Base-by-base conservation (phyloP, 2,329 filamentous ascomycete species). In the Teratosphaeria epicoccoides region DNA sequence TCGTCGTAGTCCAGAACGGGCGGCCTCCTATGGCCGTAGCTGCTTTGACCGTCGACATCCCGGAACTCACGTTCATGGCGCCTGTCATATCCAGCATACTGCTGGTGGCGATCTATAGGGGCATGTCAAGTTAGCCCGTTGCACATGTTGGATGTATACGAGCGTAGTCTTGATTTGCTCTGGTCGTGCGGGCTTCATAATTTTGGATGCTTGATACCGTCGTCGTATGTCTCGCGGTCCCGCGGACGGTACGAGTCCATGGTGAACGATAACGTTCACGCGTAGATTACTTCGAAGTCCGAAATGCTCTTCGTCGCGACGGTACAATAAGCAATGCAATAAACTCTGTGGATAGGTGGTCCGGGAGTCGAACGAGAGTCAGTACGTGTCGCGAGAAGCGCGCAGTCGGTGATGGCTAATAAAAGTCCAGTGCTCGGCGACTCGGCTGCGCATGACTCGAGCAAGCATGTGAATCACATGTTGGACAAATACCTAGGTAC, bases 171-270 rank as follows among this genome's bases (percentile, higher is more conserved):
- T 17, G 17, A 40, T 40, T 17, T 20, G 33, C 33, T 20, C 14
- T 40, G 33, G 33, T 17, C 17, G 17, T 6, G 33, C 33, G 7
- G 33, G 33, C 33, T 40, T 40, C 6, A 17, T 40, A 7, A n/a
- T 40, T 17, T 14, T 40, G 33, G 33, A 40, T 40, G 10, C n/a
- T 40, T 40, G 33, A 40, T 40, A 40, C 33, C 33, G 33, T 40
- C 33, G 33, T 40, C 33, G 33, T 40, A 40, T 7, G 33, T 40
- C 33, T 40, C 33, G 33, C 33, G 33, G 14, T 56, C 48, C 49
- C 47, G 33, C 49, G 50, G 52, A 52, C 54, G 53, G 40, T 53
- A 51, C 17, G 48, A 37, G 25, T 55, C 53, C 55, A 57, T 57
- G 51, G 23, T 50, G 43, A 17, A 40, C 14, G 17, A 17, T 40